Evolutionary conservation across 1,284 basidiomycete genomes (phyloP).

Genomic region (Mrakiaceae sp.): DNA sequence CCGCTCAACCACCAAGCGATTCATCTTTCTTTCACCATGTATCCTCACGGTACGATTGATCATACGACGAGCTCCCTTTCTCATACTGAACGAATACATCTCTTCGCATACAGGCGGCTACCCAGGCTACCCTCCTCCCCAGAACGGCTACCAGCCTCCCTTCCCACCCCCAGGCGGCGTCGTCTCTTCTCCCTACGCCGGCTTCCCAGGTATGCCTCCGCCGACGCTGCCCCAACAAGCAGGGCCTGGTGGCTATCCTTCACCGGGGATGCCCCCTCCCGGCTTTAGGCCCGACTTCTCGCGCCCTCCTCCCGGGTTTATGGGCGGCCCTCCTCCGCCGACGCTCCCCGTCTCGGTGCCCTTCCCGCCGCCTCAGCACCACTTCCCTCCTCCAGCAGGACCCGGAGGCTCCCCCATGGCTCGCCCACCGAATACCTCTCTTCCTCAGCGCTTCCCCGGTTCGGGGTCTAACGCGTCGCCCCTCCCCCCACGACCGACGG

Average conservation of each 20-base stretch:
- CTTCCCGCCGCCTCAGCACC: background rate
- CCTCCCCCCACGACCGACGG: background rate
- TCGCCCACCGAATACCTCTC: too few species aligned
- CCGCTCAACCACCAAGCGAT: background rate
- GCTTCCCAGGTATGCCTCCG: background rate
- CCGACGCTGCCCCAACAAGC: background rate
- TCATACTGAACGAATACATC: background rate
- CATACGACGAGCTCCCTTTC: background rate
- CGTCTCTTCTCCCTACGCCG: too few species aligned
- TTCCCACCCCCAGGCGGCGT: background rate
- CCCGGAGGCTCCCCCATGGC: background rate
- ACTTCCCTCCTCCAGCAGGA: background rate
- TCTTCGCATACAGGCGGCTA: background rate
- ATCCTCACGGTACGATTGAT: background rate
- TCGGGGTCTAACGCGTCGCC: background rate
- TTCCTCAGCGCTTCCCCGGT: background rate
- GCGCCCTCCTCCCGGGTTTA: conserved; percentile 14
- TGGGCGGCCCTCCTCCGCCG: background rate
- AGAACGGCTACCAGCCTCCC: background rate
- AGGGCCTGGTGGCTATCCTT: background rate
- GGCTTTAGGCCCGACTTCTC: conserved; percentile 10
- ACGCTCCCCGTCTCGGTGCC: background rate
- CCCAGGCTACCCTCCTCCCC: background rate
- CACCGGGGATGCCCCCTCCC: conserved; percentile 3
- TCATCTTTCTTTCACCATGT: background rate